Conservation (phyloP, 2,329 filamentous ascomycete species). For the Aspergillus sojae region DNA sequence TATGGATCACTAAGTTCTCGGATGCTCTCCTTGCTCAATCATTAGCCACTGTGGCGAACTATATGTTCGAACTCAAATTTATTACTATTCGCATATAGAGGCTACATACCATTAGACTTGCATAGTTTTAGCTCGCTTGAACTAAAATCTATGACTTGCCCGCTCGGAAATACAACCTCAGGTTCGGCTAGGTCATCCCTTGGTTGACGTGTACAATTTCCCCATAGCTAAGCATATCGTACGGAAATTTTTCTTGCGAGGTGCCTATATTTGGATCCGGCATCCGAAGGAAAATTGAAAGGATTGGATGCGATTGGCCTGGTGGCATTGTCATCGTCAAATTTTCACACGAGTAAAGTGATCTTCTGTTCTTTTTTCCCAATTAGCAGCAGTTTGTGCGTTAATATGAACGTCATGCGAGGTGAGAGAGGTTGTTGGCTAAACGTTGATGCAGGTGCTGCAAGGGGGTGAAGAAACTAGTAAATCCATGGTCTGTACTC, state of each 20-base stretch:
- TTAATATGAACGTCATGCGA: background rate
- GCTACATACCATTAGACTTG: too few species aligned
- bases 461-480: background rate
- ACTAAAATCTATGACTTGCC: background rate
- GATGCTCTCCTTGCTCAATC: background rate
- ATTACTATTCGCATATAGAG: background rate
- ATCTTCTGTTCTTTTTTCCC: too few species aligned
- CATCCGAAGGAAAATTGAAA: background rate
- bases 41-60: background rate
- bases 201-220: constrained; percentile 1
- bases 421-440: background rate
- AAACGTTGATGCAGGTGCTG: background rate
- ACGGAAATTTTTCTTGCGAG: too few species aligned
- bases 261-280: background rate
- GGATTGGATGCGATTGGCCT: background rate
- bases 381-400: too few species aligned
- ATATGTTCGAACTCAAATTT: background rate
- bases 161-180: background rate
- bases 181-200: background rate
- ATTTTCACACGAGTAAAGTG: background rate
- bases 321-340: background rate
- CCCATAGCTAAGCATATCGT: background rate
- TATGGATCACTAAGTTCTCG: background rate
- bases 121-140: background rate
- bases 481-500: background rate